These are phyloP conservation scores for Herpotrichia juniperi DNA, from an alignment of 2,329 filamentous ascomycete genomes.

Conservation along the genomic window DNA sequence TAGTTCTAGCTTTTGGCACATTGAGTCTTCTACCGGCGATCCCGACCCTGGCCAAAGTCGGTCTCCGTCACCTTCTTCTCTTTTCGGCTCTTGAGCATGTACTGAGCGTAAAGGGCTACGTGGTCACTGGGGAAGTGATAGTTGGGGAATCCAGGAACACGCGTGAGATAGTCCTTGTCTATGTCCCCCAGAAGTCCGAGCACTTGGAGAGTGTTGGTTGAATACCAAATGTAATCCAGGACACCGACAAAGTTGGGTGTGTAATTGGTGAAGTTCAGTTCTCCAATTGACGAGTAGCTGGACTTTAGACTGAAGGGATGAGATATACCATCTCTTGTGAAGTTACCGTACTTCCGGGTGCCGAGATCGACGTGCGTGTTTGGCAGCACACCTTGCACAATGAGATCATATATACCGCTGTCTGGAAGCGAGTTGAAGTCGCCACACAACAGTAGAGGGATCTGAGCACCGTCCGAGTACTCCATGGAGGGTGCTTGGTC, in stretches of 20 bases:
- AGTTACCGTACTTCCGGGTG: conserved; percentile 86
- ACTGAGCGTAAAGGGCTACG: conserved; percentile 86
- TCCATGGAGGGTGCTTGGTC: conserved; percentile 82
- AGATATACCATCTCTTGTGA: conserved; percentile 88
- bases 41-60: conserved; percentile 44
- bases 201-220: conserved; percentile 85
- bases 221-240: conserved; percentile 98
- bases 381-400: conserved; percentile 78
- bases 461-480: conserved; percentile 84
- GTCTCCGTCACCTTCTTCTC: conserved; percentile 62
- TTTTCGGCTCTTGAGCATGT: conserved; percentile 86
- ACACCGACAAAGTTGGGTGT: conserved; percentile 90
- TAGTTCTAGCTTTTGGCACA: not conserved
- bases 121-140: conserved; percentile 95
- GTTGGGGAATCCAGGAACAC: conserved; percentile 89
- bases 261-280: conserved; percentile 95
- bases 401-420: conserved; percentile 89
- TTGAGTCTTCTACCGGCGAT: conserved; percentile 27
- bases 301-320: conserved; percentile 95
- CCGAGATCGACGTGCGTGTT: conserved; percentile 81
- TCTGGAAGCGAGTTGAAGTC: conserved; percentile 92
- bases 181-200: conserved; percentile 84
- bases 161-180: conserved; percentile 81
- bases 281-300: conserved; percentile 82
- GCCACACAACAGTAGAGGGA: conserved; percentile 88